Evolutionary conservation across 2,329 filamentous ascomycete species (phyloP).

Genomic region (Cladosporium phlei): DNA sequence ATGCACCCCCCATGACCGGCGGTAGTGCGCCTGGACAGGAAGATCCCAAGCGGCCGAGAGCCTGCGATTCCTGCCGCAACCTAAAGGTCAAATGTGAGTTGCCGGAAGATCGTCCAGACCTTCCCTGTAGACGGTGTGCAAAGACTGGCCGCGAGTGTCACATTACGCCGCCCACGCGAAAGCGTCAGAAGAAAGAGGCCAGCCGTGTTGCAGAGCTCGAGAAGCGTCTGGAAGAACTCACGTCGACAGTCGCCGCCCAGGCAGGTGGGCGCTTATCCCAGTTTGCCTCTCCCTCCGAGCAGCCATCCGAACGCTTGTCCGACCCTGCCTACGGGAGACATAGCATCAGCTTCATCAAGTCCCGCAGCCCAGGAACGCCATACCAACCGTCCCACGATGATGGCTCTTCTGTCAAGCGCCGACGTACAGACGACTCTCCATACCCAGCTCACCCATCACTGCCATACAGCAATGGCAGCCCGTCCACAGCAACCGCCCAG

Average conservation of each 20-base stretch:
- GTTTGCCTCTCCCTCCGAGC: conserved; percentile 3
- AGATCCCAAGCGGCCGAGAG: conserved; percentile 44
- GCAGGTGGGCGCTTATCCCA: conserved; percentile 2
- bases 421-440: conserved; percentile 20
- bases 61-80: conserved; percentile 45
- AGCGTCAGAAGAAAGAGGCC: conserved; percentile 88
- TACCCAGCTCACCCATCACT: not conserved
- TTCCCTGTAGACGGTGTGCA: conserved; percentile 60
- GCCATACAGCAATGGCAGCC: conserved; percentile 4
- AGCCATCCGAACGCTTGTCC: not conserved
- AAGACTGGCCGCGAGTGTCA: conserved; percentile 76
- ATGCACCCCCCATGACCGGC: conserved; percentile 2
- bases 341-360: conserved; percentile 5
- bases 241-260: conserved; percentile 51
- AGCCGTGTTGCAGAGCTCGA: conserved; percentile 84
- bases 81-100: conserved; percentile 74
- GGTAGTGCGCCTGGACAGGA: conserved; percentile 10
- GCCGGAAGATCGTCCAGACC: conserved; percentile 57
- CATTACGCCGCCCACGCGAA: conserved; percentile 68
- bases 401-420: conserved; percentile 20
- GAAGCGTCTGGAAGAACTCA: conserved; percentile 86
- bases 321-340: conserved; percentile 2
- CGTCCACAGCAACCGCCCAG: conserved; percentile 4
- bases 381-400: conserved; percentile 1
- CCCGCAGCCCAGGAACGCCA: not conserved